Evolutionary conservation across 371 early-diverging fungal genomes (phyloP), one percentile per base, ranked within the genome.

Genomic region (Mortierella sp.): DNA sequence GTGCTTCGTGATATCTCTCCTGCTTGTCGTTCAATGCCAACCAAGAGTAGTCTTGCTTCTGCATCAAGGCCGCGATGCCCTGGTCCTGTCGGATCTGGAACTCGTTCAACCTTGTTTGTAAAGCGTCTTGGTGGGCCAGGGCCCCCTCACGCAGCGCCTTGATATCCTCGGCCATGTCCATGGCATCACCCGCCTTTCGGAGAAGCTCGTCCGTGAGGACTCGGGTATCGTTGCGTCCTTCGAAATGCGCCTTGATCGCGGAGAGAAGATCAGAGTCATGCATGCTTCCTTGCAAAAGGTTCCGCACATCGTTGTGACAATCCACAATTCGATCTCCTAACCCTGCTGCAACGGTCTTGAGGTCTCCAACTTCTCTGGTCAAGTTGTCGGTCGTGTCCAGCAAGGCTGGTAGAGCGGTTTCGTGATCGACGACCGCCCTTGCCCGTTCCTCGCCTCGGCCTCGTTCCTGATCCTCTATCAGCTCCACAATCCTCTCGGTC

Each of bases 221-320:
- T 29, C 24, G 48, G 54, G 61, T 1, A 3, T 21, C 14, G 3
- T 44, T 28, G 2, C 49, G 47, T 13, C 40, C 39, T 3, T 45
- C 56, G n/a, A 58, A n/a, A 19, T 57, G 28, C 21, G 41, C 40
- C 37, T 54, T 51, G 45, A 61, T 51, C 27, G 49, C 37, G 7
- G 40, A 24, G 9, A 72, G 40, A 7, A 55, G 46, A 3, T 49
- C 24, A 6, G 65, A 64, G 29, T 71, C 71, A 24, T 71, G 54
- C 29, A 60, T 60, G n/a, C 50, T 60, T 1, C 71, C 71, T 17
- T 48, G 31, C 0, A 64, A 49, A 12, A 71, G 14, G 13, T 58
- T 63, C 29, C 43, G 41, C 0, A 69, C 55, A 24, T 58, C 59
- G 13, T 25, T 41, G 19, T 63, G 55, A 27, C 55, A 55, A 8